Evolutionary conservation across 768 basidiomycete genomes (phyloP).

Genomic region (Suillus paluster): DNA sequence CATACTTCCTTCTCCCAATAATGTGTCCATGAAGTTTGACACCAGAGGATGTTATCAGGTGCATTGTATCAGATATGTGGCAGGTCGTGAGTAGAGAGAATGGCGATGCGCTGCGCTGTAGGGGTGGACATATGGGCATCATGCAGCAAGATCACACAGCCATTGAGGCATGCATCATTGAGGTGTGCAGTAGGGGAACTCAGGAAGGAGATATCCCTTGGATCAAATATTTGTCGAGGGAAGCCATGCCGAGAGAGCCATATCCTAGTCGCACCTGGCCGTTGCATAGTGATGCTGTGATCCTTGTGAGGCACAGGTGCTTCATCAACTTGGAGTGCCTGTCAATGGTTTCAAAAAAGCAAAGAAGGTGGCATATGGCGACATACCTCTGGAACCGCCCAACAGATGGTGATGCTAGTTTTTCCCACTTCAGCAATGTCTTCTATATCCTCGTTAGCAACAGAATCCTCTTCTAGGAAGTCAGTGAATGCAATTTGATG

Average conservation of each 20-base stretch:
- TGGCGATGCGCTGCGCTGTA: neutral
- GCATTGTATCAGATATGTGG: neutral
- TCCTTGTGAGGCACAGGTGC: no score
- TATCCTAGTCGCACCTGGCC: no score
- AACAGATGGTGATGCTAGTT: no score
- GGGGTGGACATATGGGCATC: neutral
- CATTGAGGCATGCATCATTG: constrained; percentile 14
- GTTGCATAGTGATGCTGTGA: no score
- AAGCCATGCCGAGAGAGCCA: neutral
- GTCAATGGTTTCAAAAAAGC: no score
- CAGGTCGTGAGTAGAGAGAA: constrained; percentile 15
- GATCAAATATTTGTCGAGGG: constrained; percentile 9
- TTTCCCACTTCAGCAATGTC: no score
- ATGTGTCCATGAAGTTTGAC: neutral
- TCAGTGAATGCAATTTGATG: no score
- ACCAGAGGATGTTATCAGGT: constrained; percentile 26
- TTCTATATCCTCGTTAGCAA: no score
- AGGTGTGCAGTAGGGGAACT: neutral
- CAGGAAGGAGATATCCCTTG: neutral
- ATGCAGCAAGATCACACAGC: constrained; percentile 8
- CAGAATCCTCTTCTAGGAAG: no score
- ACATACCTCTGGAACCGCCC: no score
- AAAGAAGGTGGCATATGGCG: no score
- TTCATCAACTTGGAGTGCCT: no score
- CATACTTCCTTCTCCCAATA: constrained; percentile 37